Conservation (phyloP, 805 yeast species). For the Yamadazyma takamatsuzukensis region DNA sequence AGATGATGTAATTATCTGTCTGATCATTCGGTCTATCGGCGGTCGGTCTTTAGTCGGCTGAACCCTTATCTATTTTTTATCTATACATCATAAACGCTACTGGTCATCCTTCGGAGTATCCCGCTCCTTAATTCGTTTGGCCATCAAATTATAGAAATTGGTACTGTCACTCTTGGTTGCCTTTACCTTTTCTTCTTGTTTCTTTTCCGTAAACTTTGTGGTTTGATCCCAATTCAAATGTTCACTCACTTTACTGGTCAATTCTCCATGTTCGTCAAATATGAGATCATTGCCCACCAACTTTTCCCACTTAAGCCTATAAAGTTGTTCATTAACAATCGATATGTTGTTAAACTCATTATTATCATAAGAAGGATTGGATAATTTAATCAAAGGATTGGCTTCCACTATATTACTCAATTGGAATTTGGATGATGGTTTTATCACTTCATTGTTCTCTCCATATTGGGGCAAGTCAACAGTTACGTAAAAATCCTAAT, state of each 20-base stretch:
- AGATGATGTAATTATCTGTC: too few relatives aligned
- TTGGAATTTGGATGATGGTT: conserved; percentile 40
- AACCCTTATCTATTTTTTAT: too few relatives aligned
- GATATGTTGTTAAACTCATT: conserved; percentile 23
- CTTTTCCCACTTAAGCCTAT: conserved; percentile 72
- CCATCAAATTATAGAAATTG: conserved; percentile 8
- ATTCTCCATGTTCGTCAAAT: conserved; percentile 41
- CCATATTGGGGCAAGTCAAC: conserved; percentile 29
- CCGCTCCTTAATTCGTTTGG: conserved; percentile 4
- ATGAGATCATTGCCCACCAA: conserved; percentile 70
- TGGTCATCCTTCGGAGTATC: too few relatives aligned
- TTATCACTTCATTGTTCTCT: conserved; percentile 19
- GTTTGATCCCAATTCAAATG: conserved; percentile 30
- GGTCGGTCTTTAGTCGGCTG: too few relatives aligned
- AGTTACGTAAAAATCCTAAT: conserved; percentile 31
- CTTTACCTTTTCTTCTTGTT: conserved; percentile 15
- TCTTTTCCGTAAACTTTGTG: conserved; percentile 21
- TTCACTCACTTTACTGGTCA: conserved; percentile 37
- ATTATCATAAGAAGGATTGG: conserved; percentile 25
- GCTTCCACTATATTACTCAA: conserved; percentile 30
- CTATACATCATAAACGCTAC: too few relatives aligned
- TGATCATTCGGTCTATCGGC: too few relatives aligned
- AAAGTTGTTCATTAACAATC: conserved; percentile 46
- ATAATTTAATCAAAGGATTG: conserved; percentile 33
- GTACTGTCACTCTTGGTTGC: conserved; percentile 12